These are phyloP conservation scores for Blastobotrys peoriensis DNA, from an alignment of 805 yeast genomes.

Conservation along the genomic window DNA sequence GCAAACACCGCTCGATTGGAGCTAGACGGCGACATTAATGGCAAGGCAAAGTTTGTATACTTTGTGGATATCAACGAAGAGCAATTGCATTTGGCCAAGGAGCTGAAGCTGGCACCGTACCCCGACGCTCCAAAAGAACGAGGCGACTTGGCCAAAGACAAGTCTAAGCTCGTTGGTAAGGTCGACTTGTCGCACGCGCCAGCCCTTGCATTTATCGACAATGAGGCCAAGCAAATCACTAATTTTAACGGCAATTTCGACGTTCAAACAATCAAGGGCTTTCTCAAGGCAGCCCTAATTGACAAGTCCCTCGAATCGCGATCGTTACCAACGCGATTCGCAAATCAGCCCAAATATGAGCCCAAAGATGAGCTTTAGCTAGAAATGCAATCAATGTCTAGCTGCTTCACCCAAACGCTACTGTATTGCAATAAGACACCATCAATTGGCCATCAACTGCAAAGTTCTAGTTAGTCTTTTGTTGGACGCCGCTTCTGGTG, in stretches of 20 bases:
- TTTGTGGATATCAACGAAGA: constrained; percentile 7
- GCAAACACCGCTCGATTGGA: constrained; percentile 4
- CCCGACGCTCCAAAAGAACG: constrained; percentile 10
- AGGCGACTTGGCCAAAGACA: constrained; percentile 7
- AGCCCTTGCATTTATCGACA: constrained; percentile 11
- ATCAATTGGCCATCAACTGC: constrained; percentile 21
- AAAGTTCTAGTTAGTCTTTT: constrained; percentile 11
- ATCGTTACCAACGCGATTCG: background rate
- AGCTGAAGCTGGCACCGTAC: constrained; percentile 8
- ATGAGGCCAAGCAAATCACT: constrained; percentile 9
- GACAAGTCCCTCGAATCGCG: background rate
- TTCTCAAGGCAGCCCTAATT: background rate
- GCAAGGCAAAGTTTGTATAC: constrained; percentile 2
- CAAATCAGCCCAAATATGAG: background rate
- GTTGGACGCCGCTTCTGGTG: no score
- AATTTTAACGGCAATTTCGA: constrained; percentile 14
- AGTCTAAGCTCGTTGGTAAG: background rate
- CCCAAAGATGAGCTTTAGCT: background rate
- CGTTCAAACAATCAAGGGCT: background rate
- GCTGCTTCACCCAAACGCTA: constrained; percentile 23
- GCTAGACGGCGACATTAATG: background rate
- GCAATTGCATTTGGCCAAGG: constrained; percentile 6
- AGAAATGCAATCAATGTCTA: background rate
- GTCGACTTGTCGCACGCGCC: constrained; percentile 10
- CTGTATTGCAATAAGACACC: constrained; percentile 22